Evolutionary conservation across 2,329 filamentous ascomycete genomes (phyloP).

Genomic region (Thielaviopsis ethacetica): DNA sequence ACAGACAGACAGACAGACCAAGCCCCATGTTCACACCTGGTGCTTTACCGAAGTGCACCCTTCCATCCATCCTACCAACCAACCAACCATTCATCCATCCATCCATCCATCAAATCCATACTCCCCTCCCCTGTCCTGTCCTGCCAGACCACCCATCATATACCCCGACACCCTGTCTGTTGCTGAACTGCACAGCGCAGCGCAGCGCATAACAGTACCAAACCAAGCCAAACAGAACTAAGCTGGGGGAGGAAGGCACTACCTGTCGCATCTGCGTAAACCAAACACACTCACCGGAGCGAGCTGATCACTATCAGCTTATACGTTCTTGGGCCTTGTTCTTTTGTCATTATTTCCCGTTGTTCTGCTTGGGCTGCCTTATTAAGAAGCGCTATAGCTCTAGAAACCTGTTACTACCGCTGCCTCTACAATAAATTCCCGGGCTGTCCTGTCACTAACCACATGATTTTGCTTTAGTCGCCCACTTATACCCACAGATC

Average conservation of each 20-base stretch:
- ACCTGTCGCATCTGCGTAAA: not conserved
- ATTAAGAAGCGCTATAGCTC: not conserved
- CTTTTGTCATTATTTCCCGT: not conserved
- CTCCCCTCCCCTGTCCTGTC: not conserved
- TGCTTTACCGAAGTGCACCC: not conserved
- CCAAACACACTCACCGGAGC: not conserved
- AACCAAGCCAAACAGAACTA: not conserved
- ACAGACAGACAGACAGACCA: not conserved
- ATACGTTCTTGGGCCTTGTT: not conserved
- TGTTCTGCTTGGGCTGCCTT: not conserved
- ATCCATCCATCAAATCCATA: not conserved
- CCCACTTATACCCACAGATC: slow-evolving; percentile 1
- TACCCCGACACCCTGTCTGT: not conserved
- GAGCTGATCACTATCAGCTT: not conserved
- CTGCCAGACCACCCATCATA: too few relatives aligned
- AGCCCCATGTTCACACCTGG: not conserved
- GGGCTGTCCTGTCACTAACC: not conserved
- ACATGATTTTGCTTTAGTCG: not conserved
- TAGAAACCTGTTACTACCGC: not conserved
- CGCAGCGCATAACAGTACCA: not conserved
- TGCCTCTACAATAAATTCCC: not conserved
- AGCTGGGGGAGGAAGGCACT: too few relatives aligned
- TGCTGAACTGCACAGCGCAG: not conserved
- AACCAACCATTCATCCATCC: too few relatives aligned
- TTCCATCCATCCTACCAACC: not conserved